Evolutionary conservation across 2,329 filamentous ascomycete species (phyloP).

Genomic region (Hymenoscyphus linearis): DNA sequence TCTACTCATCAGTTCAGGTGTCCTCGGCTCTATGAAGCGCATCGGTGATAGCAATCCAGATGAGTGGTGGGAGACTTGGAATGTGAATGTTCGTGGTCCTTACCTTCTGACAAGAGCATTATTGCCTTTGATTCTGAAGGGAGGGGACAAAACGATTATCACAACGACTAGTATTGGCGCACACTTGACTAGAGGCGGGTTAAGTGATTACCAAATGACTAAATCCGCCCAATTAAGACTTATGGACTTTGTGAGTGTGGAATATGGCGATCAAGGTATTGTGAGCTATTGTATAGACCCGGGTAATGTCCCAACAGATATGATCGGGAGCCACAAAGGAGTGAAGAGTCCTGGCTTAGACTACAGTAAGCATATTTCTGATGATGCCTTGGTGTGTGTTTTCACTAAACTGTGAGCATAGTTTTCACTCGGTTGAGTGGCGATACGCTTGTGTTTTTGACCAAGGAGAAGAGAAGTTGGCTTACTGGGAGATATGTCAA

Average conservation of each 20-base stretch:
- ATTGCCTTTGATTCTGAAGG: slow-evolving; percentile 30
- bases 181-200: slow-evolving; percentile 32
- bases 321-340: slow-evolving; percentile 15
- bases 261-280: slow-evolving; percentile 40
- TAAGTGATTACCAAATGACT: slow-evolving; percentile 41
- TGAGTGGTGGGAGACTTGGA: slow-evolving; percentile 37
- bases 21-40: slow-evolving; percentile 23
- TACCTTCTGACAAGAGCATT: slow-evolving; percentile 43
- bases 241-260: slow-evolving; percentile 42
- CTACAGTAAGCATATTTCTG: slow-evolving; percentile 9
- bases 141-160: slow-evolving; percentile 39
- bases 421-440: slow-evolving; percentile 34
- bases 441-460: slow-evolving; percentile 41
- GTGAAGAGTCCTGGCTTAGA: slow-evolving; percentile 7
- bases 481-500: slow-evolving; percentile 40
- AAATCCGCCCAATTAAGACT: slow-evolving; percentile 46
- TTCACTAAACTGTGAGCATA: slow-evolving; percentile 33
- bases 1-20: slow-evolving; percentile 41
- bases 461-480: slow-evolving; percentile 39
- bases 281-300: slow-evolving; percentile 37
- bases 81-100: slow-evolving; percentile 44
- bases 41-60: slow-evolving; percentile 29
- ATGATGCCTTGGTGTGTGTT: neutral
- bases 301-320: slow-evolving; percentile 27
- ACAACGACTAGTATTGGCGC: slow-evolving; percentile 43